Percentiles rank a stretch among this genome's conserved stretches.
Evolutionary conservation across 2,329 filamentous ascomycete genomes (phyloP).

Genomic region (Lachnum nothofagi): DNA sequence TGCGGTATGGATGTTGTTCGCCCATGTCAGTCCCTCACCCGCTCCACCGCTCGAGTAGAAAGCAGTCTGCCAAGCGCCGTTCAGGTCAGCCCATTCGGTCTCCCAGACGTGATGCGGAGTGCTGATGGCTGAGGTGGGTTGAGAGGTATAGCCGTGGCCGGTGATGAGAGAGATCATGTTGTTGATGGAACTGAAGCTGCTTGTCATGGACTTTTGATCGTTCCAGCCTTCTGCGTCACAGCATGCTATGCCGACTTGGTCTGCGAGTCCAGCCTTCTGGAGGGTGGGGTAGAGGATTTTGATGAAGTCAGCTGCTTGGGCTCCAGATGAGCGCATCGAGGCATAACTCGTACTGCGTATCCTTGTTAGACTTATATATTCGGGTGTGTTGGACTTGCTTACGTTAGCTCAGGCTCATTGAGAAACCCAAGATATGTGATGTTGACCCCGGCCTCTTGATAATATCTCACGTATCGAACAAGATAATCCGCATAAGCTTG

Average conservation of each 20-base stretch:
- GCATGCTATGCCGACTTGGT: slow-evolving; percentile 20
- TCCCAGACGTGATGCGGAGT: slow-evolving; percentile 44
- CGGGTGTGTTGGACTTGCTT: background rate
- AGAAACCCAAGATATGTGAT: slow-evolving; percentile 41
- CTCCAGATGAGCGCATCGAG: slow-evolving; percentile 42
- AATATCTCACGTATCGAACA: slow-evolving; percentile 42
- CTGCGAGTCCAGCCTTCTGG: slow-evolving; percentile 33
- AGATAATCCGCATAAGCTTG: slow-evolving; percentile 47
- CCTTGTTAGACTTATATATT: background rate
- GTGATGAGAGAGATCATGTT: slow-evolving; percentile 37
- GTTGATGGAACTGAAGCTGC: slow-evolving; percentile 32
- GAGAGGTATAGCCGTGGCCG: slow-evolving; percentile 36
- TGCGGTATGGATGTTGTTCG: slow-evolving; percentile 47
- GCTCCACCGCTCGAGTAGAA: slow-evolving; percentile 44
- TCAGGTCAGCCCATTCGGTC: slow-evolving; percentile 38
- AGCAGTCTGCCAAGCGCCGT: slow-evolving; percentile 39
- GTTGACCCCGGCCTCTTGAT: slow-evolving; percentile 36
- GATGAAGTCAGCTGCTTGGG: slow-evolving; percentile 48
- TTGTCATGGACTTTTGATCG: slow-evolving; percentile 34
- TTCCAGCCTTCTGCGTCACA: slow-evolving; percentile 38
- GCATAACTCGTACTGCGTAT: slow-evolving; percentile 35
- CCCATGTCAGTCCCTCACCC: slow-evolving; percentile 51
- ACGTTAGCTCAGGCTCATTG: slow-evolving; percentile 40
- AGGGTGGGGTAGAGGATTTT: slow-evolving; percentile 38
- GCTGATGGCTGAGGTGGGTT: slow-evolving; percentile 37